A percentile compares a stretch with the other conserved stretches of the same genome.
Conservation (phyloP, 805 yeast genomes). For the Kodamaea nitidulidarum region DNA sequence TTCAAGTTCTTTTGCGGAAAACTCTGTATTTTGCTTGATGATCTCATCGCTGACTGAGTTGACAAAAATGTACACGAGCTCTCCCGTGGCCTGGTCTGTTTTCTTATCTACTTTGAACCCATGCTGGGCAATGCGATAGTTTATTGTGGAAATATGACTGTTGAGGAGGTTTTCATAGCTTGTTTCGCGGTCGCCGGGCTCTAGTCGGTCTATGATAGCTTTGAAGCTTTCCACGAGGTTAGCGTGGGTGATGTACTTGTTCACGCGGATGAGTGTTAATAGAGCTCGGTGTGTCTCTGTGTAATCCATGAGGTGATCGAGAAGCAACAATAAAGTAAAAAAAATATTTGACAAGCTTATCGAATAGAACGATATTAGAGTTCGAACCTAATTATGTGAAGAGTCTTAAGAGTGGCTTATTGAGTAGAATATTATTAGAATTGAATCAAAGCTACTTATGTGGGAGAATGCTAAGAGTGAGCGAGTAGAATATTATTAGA, state of each 20-base stretch:
- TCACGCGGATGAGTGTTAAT: constrained; percentile 29
- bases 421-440: too few relatives aligned
- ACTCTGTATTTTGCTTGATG: constrained; percentile 36
- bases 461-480: too few relatives aligned
- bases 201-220: constrained; percentile 12
- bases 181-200: constrained; percentile 2
- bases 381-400: too few relatives aligned
- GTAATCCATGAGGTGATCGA: constrained; percentile 6
- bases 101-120: constrained; percentile 43
- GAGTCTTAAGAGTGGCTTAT: too few relatives aligned
- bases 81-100: constrained; percentile 32
- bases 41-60: constrained; percentile 39
- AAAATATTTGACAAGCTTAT: too few relatives aligned
- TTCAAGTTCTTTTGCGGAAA: constrained; percentile 37
- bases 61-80: constrained; percentile 33
- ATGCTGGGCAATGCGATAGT: constrained; percentile 28
- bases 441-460: too few relatives aligned
- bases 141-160: constrained; percentile 25
- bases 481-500: too few relatives aligned
- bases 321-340: too few relatives aligned
- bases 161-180: constrained; percentile 12
- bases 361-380: neutral
- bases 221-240: constrained; percentile 22
- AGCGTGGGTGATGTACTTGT: constrained; percentile 18
- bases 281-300: constrained; percentile 18